Percentiles rank a stretch among this genome's conserved stretches.
Evolutionary conservation across 352 stramenopile species (phyloP).

Genomic region (Phytophthora agathidicida): DNA sequence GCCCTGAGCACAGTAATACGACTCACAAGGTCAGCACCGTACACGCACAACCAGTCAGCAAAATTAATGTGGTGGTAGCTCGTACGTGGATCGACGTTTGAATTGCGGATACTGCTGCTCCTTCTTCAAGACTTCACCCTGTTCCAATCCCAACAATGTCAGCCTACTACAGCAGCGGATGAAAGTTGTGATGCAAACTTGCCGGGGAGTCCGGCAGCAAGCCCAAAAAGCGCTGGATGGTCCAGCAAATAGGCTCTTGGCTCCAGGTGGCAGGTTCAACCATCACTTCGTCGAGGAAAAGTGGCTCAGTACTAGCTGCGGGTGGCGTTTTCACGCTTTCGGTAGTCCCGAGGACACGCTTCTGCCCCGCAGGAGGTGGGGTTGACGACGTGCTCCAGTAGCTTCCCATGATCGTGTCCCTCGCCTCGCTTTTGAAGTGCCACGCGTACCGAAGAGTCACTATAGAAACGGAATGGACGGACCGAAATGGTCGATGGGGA

Average conservation of each 20-base stretch:
- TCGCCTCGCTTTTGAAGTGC: constrained; percentile 7
- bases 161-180: too few species aligned
- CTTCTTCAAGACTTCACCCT: constrained; percentile 48
- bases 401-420: constrained; percentile 24
- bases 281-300: constrained; percentile 66
- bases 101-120: constrained; percentile 48
- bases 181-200: too few species aligned
- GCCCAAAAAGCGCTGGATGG: constrained; percentile 64
- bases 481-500: constrained; percentile 1
- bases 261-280: constrained; percentile 53
- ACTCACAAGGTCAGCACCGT: not conserved
- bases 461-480: constrained; percentile 15
- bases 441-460: constrained; percentile 13
- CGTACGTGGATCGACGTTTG: constrained; percentile 33
- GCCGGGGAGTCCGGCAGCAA: constrained; percentile 62
- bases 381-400: constrained; percentile 9
- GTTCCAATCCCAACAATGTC: not conserved
- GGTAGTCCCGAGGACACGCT: constrained; percentile 6
- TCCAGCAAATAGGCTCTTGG: constrained; percentile 53
- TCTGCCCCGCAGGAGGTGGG: constrained; percentile 10
- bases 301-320: constrained; percentile 10
- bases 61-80: not conserved
- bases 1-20: constrained; percentile 7
- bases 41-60: too few species aligned
- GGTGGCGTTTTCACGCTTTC: not conserved